Conservation (phyloP, 805 yeast species). For the Kazachstania martiniae region DNA sequence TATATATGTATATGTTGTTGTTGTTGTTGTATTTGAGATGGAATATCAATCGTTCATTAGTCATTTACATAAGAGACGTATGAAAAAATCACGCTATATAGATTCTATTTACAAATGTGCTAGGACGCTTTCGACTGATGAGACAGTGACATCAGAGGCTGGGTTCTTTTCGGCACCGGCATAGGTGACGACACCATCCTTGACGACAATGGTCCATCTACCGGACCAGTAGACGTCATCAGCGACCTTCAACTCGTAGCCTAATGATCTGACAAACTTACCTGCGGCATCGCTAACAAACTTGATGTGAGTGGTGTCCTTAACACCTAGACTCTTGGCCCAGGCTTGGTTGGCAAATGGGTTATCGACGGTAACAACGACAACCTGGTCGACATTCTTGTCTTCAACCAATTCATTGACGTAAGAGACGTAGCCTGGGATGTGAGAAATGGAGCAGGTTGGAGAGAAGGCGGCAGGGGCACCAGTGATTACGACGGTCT, state of each 20-base stretch:
- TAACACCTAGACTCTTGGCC: constrained; percentile 36
- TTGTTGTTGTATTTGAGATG: too few species aligned
- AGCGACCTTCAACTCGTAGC: constrained; percentile 45
- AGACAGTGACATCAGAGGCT: constrained; percentile 29
- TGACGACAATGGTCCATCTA: constrained; percentile 66
- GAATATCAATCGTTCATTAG: too few species aligned
- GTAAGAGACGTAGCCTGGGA: constrained; percentile 53
- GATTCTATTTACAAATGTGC: constrained; percentile 24
- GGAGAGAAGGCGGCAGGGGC: constrained; percentile 89
- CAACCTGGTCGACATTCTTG: constrained; percentile 52
- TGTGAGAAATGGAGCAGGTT: constrained; percentile 60
- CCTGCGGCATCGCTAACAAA: constrained; percentile 63
- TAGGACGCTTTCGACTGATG: constrained; percentile 27
- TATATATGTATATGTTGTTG: too few species aligned
- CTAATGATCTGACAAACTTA: constrained; percentile 46
- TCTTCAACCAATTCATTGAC: constrained; percentile 37
- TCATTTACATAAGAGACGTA: too few species aligned
- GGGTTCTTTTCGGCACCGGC: constrained; percentile 30
- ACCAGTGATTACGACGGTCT: constrained; percentile 57
- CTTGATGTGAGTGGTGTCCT: constrained; percentile 30
- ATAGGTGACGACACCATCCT: constrained; percentile 43
- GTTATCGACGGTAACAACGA: constrained; percentile 58
- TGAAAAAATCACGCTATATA: too few species aligned
- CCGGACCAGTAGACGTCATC: constrained; percentile 47
- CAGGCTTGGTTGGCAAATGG: constrained; percentile 65